Evolutionary conservation across 73 alveolate species (phyloP).

Genomic region (Paramecium sexaurelia): DNA sequence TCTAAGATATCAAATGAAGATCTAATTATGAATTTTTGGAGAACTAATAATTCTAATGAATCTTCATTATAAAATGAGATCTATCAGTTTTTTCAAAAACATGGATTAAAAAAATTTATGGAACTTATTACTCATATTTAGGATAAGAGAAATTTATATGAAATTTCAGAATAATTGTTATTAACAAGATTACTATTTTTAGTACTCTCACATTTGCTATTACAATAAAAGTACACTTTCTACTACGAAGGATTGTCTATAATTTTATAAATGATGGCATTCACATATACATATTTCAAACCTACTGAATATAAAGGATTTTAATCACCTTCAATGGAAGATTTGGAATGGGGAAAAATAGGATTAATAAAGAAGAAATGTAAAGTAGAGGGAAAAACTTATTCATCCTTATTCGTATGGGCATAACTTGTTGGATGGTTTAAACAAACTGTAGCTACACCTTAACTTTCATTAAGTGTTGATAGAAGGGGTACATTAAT

Average conservation of each 20-base stretch:
- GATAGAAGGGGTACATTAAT: constrained; percentile 64
- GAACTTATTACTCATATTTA: neutral
- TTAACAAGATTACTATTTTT: constrained; percentile 10
- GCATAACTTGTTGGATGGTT: constrained; percentile 60
- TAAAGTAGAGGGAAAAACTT: constrained; percentile 10
- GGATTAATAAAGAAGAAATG: constrained; percentile 32
- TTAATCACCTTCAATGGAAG: neutral
- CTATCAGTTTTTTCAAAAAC: neutral
- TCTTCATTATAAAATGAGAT: neutral
- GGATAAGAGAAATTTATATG: neutral
- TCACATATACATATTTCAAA: constrained; percentile 57
- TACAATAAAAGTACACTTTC: neutral
- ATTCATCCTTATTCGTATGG: constrained; percentile 54
- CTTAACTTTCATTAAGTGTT: constrained; percentile 36
- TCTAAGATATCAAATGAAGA: neutral
- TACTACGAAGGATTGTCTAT: constrained; percentile 56
- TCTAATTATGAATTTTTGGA: neutral
- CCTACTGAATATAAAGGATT: constrained; percentile 20
- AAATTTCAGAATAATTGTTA: neutral
- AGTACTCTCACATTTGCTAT: constrained; percentile 22
- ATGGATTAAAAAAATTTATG: neutral
- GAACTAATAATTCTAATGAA: neutral
- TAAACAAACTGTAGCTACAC: constrained; percentile 56
- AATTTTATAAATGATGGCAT: constrained; percentile 52
- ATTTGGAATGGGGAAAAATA: constrained; percentile 50